Percentiles rank a stretch among this genome's conserved stretches.
Evolutionary conservation across 1,284 basidiomycete species (phyloP).

Genomic region (Cryptococcus neoformans): DNA sequence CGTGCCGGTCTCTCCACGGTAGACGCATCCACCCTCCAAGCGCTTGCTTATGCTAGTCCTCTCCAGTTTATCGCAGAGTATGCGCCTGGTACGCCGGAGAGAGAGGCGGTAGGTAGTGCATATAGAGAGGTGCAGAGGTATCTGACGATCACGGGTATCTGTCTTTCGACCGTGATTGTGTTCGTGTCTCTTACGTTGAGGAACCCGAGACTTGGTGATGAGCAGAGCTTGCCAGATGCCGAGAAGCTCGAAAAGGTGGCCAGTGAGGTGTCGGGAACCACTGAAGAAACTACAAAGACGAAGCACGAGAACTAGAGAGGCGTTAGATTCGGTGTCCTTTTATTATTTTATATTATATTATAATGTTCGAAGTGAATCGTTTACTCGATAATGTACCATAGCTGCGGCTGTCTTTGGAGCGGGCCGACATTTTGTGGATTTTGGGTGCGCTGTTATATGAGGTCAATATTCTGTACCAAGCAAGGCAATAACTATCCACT

Average conservation of each 20-base stretch:
- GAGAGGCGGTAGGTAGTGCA: constrained; percentile 34
- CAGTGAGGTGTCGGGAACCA: background rate
- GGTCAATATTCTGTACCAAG: too few species aligned
- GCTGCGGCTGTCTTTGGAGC: too few species aligned
- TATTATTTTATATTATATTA: background rate
- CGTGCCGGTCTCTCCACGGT: constrained; percentile 12
- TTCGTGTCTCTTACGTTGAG: constrained; percentile 22
- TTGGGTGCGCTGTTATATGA: too few species aligned
- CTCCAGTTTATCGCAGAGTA: constrained; percentile 37
- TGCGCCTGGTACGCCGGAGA: constrained; percentile 41
- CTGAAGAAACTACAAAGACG: background rate
- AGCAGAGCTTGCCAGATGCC: constrained; percentile 31
- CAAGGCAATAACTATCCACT: too few species aligned
- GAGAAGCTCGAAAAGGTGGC: constrained; percentile 18
- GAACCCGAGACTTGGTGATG: constrained; percentile 33
- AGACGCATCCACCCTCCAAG: constrained; percentile 38
- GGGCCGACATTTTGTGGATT: too few species aligned
- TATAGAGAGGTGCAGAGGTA: constrained; percentile 40
- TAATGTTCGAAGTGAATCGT: too few species aligned
- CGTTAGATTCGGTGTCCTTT: background rate
- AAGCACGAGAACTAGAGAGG: background rate
- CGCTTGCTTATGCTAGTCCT: constrained; percentile 41
- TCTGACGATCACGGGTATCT: constrained; percentile 42
- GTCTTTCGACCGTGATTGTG: constrained; percentile 28
- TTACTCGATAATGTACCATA: too few species aligned